Base-by-base conservation (phyloP, 192 early-diverging fungal genomes). In the Gonapodya sp. region DNA sequence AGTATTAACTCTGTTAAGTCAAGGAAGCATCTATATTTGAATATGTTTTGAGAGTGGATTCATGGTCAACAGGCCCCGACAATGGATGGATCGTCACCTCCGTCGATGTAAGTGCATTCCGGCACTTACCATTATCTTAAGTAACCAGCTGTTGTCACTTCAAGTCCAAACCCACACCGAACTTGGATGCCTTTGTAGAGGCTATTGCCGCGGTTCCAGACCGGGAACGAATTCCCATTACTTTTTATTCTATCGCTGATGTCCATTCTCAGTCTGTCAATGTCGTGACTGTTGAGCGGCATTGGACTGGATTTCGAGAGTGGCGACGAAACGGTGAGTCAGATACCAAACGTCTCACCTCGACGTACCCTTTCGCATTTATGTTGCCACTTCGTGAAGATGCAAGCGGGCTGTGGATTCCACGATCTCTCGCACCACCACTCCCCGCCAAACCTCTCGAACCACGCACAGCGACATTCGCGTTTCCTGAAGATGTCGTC, bases 281-380 rank as follows among this genome's bases (percentile, higher is more conserved):
- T 82, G 92, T 98, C 73, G 94, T 96, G 87, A 92, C 89, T 79
- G 91, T 96, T 2, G 92, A 96, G 82, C 87, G 94, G 79, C 95
- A 96, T 83, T 98, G 96, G 96, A 89, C 91, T 81, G 88, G 87
- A 46, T 95, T 95, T 85, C 86, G 94, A 80, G 77, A 96, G 81
- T 93, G 94, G 31, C 82, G 86, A 1, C 90, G 96, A 81, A 93
- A 95, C 86, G 88, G 81, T 81, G 31, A 31, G 35, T 72, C 36
- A 8, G 35, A 35, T 82, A 80, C 18, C 8, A 64, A 24, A 64
- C 8, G 46, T 64, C 46, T 64, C 46, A 8, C 24, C 24, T 24
- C 24, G 46, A 64, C 24, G 46, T 64, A 24, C 24, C 46, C 46
- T 64, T 18, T 80, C 81, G 31, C 32, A 35, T 82, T 35, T 75